Evolutionary conservation across 2,329 filamentous ascomycete genomes (phyloP), one percentile per base, ranked within the genome.

Genomic region (Cladosporium sp.): DNA sequence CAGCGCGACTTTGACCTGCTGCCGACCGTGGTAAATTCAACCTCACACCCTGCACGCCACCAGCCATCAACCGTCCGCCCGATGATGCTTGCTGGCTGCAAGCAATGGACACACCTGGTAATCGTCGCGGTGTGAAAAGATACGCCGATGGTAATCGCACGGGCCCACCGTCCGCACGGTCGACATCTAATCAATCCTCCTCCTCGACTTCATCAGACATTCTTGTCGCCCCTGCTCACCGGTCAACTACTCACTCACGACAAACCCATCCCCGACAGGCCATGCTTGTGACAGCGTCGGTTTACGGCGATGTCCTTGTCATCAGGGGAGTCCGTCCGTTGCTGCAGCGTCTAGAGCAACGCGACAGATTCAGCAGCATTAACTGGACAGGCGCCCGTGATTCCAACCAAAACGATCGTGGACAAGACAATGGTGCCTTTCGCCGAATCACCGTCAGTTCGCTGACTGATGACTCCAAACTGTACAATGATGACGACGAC

Each of bases 151-250:
- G 32, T 15, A 20, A 20, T 13, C 36, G 50, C 50, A 53, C 50
- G 37, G 50, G 37, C 50, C 50, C 7, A 10, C 10, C 25, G 9
- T n/a, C 12, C 17, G 24, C 39, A 17, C 52, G 52, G 39, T 55
- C 52, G 17, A 52, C 22, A 20, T 51, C 47, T 24, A 42, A 57
- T 40, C 44, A 32, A 40, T 56, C 54, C 22, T 35, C 55, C 48
- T 65, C 65, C 47, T 64, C 65, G 25, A 62, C 59, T 50, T 66
- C 64, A 51, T 67, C 63, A 20, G 62, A 66, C 58, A 66, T 68
- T 25, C 61, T 65, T 50, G 64, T 66, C 52, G 62, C 65, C 50
- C 57, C 53, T 52, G 58, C 54, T 47, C 37, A 37, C 56, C 37
- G 25, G 44, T 42, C 40, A 51, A 34, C 45, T 4, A 5, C 55